phyloP scores from a whole-genome alignment of 2,329 filamentous ascomycete genomes.

The Ophiostoma montium region DNA sequence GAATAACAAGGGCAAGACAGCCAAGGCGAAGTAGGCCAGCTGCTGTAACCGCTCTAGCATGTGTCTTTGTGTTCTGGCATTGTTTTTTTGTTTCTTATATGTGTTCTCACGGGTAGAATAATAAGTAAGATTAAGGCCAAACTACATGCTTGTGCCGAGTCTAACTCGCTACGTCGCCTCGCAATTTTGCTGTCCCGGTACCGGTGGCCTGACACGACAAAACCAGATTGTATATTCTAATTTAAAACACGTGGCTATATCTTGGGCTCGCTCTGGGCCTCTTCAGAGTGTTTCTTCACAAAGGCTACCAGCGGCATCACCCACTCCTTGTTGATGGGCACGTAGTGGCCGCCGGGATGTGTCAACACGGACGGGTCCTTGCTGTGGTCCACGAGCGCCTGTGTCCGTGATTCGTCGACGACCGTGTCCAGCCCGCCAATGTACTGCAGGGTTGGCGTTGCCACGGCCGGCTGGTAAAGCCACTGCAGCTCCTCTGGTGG shows the following conservation, averaged over 20 bases:
- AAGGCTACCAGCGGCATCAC: constrained; percentile 49
- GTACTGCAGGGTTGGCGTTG: constrained; percentile 68
- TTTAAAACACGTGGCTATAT: no score
- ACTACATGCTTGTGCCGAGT: no score
- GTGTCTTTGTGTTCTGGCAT: no score
- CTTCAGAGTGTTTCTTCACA: constrained; percentile 16
- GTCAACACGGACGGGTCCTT: constrained; percentile 39
- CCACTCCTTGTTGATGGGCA: constrained; percentile 73
- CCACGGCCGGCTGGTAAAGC: constrained; percentile 62
- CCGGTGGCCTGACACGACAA: no score
- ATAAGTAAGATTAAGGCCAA: no score
- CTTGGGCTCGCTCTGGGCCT: background rate
- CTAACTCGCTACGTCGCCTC: no score
- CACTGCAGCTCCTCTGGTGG: constrained; percentile 46
- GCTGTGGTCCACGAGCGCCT: constrained; percentile 52
- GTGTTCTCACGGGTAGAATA: no score
- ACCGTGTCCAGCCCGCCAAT: constrained; percentile 76
- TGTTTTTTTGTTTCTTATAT: background rate
- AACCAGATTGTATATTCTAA: no score
- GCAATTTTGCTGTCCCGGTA: no score
- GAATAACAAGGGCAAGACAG: constrained; percentile 23
- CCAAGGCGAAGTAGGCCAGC: constrained; percentile 26
- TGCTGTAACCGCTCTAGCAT: no score
- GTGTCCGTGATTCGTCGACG: constrained; percentile 63
- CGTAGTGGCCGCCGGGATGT: constrained; percentile 82